Evolutionary conservation across 23 red algal genomes (phyloP).

Genomic region (Gracilaria vermiculophylla): DNA sequence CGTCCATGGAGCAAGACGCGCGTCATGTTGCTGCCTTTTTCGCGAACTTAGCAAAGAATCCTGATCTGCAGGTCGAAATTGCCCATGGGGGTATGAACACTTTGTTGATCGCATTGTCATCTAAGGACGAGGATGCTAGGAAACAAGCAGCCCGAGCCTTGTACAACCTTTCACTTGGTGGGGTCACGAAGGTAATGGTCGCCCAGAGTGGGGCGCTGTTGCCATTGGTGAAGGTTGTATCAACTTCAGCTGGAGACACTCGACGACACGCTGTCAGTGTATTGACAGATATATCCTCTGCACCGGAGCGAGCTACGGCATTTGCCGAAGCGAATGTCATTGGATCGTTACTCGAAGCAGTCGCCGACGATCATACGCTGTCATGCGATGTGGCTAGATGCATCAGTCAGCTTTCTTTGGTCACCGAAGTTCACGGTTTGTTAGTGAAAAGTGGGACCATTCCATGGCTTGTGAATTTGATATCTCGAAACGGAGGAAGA

Average conservation of each 20-base stretch:
- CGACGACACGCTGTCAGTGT: constrained; percentile 46
- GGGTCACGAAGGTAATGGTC: constrained; percentile 42
- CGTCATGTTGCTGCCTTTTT: constrained; percentile 24
- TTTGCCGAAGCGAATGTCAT: constrained; percentile 50
- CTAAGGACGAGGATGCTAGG: constrained; percentile 42
- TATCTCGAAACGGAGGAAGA: constrained; percentile 56
- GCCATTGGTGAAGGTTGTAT: constrained; percentile 41
- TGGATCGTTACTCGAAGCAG: constrained; percentile 26
- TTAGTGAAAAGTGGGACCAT: constrained; percentile 51
- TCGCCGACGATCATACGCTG: constrained; percentile 32
- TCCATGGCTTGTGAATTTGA: constrained; percentile 49
- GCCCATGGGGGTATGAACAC: constrained; percentile 45
- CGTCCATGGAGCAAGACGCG: constrained; percentile 37
- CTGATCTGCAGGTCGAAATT: constrained; percentile 42
- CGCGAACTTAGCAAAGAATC: constrained; percentile 48
- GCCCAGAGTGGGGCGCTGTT: constrained; percentile 32
- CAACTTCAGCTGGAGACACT: background rate
- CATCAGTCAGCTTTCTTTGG: constrained; percentile 24
- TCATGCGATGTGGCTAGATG: constrained; percentile 43
- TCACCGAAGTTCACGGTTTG: constrained; percentile 46
- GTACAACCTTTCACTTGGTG: constrained; percentile 62
- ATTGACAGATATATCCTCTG: constrained; percentile 35
- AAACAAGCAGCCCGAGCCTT: constrained; percentile 40
- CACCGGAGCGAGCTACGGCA: constrained; percentile 6
- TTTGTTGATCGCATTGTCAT: constrained; percentile 28